Evolutionary conservation across 352 stramenopile species (phyloP).

Genomic region (Globisporangium polare): DNA sequence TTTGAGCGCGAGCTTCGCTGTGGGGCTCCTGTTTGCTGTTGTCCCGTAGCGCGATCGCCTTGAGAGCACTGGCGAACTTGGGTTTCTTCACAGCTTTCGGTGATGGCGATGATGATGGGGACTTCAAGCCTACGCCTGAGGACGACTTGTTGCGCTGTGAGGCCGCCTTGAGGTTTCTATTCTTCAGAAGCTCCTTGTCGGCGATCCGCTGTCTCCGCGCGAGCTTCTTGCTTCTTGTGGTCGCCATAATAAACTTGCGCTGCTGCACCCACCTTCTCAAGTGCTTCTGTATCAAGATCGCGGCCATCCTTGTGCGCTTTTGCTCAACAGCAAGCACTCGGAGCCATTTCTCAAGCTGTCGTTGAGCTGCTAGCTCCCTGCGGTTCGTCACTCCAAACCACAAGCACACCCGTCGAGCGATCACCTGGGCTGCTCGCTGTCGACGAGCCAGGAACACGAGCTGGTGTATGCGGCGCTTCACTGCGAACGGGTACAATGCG

Average conservation of each 20-base stretch:
- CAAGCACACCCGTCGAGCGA: constrained; percentile 13
- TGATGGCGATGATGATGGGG: background rate
- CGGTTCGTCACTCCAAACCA: constrained; percentile 21
- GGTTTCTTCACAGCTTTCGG: background rate
- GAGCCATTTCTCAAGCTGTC: constrained; percentile 26
- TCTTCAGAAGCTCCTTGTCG: constrained; percentile 18
- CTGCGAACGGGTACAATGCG: constrained; percentile 38
- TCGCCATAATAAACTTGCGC: constrained; percentile 31
- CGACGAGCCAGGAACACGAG: constrained; percentile 21
- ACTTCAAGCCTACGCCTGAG: background rate
- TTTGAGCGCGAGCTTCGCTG: background rate
- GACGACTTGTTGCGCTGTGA: background rate
- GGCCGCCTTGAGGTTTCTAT: background rate
- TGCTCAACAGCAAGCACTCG: constrained; percentile 23
- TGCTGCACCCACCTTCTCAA: constrained; percentile 44
- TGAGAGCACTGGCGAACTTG: constrained; percentile 8
- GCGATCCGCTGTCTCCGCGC: constrained; percentile 22
- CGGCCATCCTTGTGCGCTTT: constrained; percentile 12
- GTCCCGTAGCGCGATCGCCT: background rate
- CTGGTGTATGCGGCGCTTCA: constrained; percentile 28
- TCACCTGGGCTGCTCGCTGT: constrained; percentile 18
- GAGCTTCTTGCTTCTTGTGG: constrained; percentile 26
- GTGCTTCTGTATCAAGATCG: constrained; percentile 44
- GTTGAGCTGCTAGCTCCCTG: constrained; percentile 11
- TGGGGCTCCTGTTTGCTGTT: background rate